Base-by-base conservation (phyloP, 805 yeast species). In the Lipomyces sp. region DNA sequence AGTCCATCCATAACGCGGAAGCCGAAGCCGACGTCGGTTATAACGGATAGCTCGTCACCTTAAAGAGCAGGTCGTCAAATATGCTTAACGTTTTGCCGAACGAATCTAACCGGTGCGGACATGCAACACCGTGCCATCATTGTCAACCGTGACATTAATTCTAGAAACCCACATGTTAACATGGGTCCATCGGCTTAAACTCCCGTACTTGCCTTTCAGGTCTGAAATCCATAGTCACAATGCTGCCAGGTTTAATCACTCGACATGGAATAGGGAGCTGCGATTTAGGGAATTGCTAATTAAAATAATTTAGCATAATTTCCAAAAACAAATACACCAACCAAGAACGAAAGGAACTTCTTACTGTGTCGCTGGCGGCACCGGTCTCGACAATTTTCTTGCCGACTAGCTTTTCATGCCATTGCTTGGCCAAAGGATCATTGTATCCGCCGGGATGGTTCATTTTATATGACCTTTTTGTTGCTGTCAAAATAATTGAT, bases 191-290 rank as follows among this genome's bases (percentile, higher is more conserved):
- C 18, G 11, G 15, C 53, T 11, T 15, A 24, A 7, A 8, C 13
- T 45, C 35, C 45, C 29, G 3, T 18, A 62, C 68, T 11, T 45
- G 69, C 72, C 72, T 60, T 6, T 72, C 72, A 6, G 73, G 71
- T 4, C 63, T 57, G 55, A 70, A 70, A 53, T 73, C 75, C 62
- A 71, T 64, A 3, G 75, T 73, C 30, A 57, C 64, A 45, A 71
- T 4, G n/a, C 62, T 54, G 2, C 72, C 69, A 11, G 73, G 74
- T 15, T 60, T 67, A 24, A 73, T 45, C 32, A 73, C 70, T 53
- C 75, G 62, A 60, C 58, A 57, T 2, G 74, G 67, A 42, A 53
- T 39, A 1, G 75, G 75, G 57, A 73, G 56, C 33, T 63, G 57
- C 3, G 62, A 13, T 33, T 60, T 59, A 5, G 67, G 64, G 50